These are phyloP conservation scores for Trichosporon sp. DNA, from an alignment of 1,284 basidiomycete genomes.

Conservation along the genomic window DNA sequence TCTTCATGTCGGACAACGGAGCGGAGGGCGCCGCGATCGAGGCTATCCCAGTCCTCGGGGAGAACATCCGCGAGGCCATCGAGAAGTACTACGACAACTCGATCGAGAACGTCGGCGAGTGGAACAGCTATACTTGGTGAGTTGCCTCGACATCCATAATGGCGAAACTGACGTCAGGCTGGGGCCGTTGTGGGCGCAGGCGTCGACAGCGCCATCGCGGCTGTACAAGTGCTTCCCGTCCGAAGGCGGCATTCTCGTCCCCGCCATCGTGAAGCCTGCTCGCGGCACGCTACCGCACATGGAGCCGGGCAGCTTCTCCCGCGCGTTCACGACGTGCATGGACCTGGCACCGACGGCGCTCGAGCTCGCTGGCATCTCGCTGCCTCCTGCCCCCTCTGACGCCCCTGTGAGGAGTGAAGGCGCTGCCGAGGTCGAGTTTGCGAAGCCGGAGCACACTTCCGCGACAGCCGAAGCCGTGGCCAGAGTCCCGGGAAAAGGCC, in stretches of 20 bases:
- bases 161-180: constrained; percentile 14
- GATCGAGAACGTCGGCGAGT: constrained; percentile 18
- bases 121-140: constrained; percentile 26
- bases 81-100: constrained; percentile 22
- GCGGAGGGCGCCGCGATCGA: constrained; percentile 35
- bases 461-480: background rate
- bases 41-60: constrained; percentile 19
- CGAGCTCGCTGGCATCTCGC: constrained; percentile 26
- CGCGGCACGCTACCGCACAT: constrained; percentile 5
- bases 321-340: constrained; percentile 37
- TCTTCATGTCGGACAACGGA: constrained; percentile 43
- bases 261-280: constrained; percentile 5
- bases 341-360: constrained; percentile 42
- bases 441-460: background rate
- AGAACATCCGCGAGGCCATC: constrained; percentile 24
- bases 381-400: constrained; percentile 10
- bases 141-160: constrained; percentile 5
- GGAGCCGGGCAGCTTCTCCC: background rate
- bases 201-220: constrained; percentile 25
- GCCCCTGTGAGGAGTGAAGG: background rate
- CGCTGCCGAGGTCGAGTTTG: background rate
- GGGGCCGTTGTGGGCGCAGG: constrained; percentile 33
- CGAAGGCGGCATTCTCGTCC: constrained; percentile 11
- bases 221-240: constrained; percentile 24
- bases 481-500: background rate